Conservation (phyloP, 2,329 filamentous ascomycete genomes). For the Epichloe sibirici region DNA sequence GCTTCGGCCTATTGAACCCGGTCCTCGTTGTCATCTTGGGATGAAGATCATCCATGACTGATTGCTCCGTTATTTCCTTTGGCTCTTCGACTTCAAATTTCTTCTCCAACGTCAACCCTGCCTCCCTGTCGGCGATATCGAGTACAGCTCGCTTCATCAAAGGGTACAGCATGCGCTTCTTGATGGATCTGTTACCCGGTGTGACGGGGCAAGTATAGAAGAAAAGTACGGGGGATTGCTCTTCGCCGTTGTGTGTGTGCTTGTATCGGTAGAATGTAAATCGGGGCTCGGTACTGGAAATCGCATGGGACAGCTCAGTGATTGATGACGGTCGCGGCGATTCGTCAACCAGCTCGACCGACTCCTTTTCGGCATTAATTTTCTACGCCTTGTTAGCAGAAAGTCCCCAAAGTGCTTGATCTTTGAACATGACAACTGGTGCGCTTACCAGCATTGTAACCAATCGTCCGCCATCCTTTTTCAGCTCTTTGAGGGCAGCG, state of each 20-base stretch:
- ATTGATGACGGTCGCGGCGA: constrained; percentile 42
- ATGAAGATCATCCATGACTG: constrained; percentile 54
- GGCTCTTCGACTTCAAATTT: constrained; percentile 57
- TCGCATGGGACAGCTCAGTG: constrained; percentile 42
- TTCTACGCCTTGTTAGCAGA: constrained; percentile 32
- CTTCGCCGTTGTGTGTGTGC: constrained; percentile 40
- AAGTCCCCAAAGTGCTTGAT: not conserved
- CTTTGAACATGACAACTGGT: not conserved
- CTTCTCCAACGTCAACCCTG: constrained; percentile 55
- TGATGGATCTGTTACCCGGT: constrained; percentile 55
- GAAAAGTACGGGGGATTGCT: constrained; percentile 55
- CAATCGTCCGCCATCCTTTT: constrained; percentile 33
- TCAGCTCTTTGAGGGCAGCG: constrained; percentile 48
- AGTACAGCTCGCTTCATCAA: constrained; percentile 57
- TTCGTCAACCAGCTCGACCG: constrained; percentile 50
- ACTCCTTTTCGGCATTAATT: constrained; percentile 60
- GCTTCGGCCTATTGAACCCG: constrained; percentile 66
- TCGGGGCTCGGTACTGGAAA: constrained; percentile 57
- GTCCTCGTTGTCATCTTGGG: constrained; percentile 53
- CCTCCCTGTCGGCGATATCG: constrained; percentile 51
- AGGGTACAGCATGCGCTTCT: constrained; percentile 77
- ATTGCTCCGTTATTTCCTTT: constrained; percentile 55
- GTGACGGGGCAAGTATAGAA: constrained; percentile 70
- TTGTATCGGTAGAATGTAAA: constrained; percentile 67
- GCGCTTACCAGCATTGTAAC: constrained; percentile 54